phyloP scores from a whole-genome alignment of 2,329 filamentous ascomycete species.

The Alternaria brassicae region DNA sequence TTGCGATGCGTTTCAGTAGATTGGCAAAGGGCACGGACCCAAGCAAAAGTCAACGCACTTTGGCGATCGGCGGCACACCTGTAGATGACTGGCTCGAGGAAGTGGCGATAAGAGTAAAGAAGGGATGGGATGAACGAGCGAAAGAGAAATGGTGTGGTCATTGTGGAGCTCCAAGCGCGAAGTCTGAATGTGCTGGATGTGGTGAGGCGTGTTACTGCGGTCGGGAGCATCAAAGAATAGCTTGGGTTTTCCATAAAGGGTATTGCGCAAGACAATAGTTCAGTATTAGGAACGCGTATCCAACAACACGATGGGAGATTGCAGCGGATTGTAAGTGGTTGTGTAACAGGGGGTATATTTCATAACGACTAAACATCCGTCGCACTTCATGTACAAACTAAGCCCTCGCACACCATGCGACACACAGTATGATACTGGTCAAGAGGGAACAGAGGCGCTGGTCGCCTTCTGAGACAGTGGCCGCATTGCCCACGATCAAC shows the following conservation, averaged over 20 bases:
- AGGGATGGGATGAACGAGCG: not conserved
- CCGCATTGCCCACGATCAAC: not conserved
- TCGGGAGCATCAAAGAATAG: not conserved
- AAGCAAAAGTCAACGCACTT: not conserved
- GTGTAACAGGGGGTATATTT: not conserved
- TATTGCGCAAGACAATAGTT: not conserved
- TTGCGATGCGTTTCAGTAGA: conserved; percentile 1
- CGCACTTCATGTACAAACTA: not conserved
- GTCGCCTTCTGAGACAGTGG: not conserved
- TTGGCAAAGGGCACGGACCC: not conserved
- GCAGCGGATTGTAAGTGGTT: too few species aligned
- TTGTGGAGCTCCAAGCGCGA: conserved; percentile 2
- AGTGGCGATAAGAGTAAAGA: conserved; percentile 1
- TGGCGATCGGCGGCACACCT: not conserved
- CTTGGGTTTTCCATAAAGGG: conserved; percentile 3
- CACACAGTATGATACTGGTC: not conserved
- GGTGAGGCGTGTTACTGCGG: conserved; percentile 5
- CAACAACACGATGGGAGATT: not conserved
- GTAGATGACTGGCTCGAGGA: conserved; percentile 2
- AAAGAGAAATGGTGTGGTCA: conserved; percentile 7
- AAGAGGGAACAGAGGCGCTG: not conserved
- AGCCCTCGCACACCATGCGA: not conserved
- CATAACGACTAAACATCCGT: not conserved
- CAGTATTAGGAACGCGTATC: not conserved
- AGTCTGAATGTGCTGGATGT: conserved; percentile 3